phyloP scores from a whole-genome alignment of 2,329 filamentous ascomycete genomes.

The Neonectria faginata region DNA sequence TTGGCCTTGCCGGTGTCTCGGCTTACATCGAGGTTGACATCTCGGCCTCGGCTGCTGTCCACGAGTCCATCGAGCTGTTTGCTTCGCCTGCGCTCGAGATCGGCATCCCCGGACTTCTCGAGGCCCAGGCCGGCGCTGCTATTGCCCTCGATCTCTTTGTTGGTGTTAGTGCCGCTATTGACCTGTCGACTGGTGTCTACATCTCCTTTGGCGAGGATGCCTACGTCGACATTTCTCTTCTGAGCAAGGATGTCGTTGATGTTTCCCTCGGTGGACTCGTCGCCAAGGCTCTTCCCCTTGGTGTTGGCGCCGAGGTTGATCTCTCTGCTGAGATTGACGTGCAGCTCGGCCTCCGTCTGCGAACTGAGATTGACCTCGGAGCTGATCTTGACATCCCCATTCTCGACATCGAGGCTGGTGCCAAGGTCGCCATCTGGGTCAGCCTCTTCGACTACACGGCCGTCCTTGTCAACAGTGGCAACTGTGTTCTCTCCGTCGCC shows the following conservation, averaged over 20 bases:
- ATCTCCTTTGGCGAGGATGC: constrained; percentile 61
- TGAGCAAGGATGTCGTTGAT: constrained; percentile 54
- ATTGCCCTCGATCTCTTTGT: constrained; percentile 66
- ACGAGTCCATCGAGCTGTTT: constrained; percentile 64
- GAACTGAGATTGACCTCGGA: constrained; percentile 58
- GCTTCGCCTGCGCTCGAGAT: constrained; percentile 52
- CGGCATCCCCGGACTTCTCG: constrained; percentile 55
- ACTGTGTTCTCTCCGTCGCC: constrained; percentile 50
- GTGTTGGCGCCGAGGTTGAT: constrained; percentile 42
- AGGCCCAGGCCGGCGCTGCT: constrained; percentile 56
- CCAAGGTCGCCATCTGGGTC: constrained; percentile 60
- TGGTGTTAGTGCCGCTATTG: constrained; percentile 59
- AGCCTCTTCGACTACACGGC: constrained; percentile 67
- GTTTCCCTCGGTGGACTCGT: constrained; percentile 55
- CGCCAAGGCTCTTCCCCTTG: constrained; percentile 43
- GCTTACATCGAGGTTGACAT: constrained; percentile 64
- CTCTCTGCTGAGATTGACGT: constrained; percentile 59
- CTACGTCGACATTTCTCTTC: constrained; percentile 55
- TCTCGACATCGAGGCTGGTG: constrained; percentile 53
- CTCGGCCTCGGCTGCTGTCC: constrained; percentile 56
- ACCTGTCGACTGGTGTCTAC: constrained; percentile 60
- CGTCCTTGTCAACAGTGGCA: constrained; percentile 51
- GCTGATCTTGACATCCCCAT: constrained; percentile 47
- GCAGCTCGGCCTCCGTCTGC: constrained; percentile 62
- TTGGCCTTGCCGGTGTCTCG: constrained; percentile 64